Evolutionary conservation across 2,329 filamentous ascomycete genomes (phyloP).

Genomic region (Aspergillus arachidicola): DNA sequence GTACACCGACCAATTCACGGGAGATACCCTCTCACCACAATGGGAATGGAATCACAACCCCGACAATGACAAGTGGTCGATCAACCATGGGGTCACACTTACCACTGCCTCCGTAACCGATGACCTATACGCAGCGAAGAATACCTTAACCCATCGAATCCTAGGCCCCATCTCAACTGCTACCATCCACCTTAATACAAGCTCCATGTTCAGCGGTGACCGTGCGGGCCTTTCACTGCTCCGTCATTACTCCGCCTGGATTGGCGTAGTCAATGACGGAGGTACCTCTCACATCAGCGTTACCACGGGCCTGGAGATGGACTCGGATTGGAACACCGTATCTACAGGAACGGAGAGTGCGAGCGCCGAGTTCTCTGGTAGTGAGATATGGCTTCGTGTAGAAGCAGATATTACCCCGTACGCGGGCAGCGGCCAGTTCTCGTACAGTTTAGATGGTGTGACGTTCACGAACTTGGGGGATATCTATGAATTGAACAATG

Average conservation of each 20-base stretch:
- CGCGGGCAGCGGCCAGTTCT: constrained; percentile 30
- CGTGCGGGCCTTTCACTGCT: constrained; percentile 56
- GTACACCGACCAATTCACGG: constrained; percentile 52
- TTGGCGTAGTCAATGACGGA: constrained; percentile 51
- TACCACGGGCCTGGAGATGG: constrained; percentile 42
- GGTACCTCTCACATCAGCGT: constrained; percentile 34
- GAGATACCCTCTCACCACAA: constrained; percentile 43
- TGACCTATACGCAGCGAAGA: constrained; percentile 50
- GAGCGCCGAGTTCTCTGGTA: constrained; percentile 15
- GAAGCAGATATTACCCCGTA: not conserved
- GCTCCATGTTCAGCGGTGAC: constrained; percentile 54
- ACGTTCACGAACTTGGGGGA: constrained; percentile 40
- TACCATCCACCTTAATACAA: constrained; percentile 55
- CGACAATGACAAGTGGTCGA: constrained; percentile 49
- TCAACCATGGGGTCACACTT: constrained; percentile 52
- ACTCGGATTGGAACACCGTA: constrained; percentile 6
- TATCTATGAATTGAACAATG: constrained; percentile 41
- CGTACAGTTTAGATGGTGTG: constrained; percentile 50
- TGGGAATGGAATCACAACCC: constrained; percentile 69
- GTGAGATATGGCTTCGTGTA: not conserved
- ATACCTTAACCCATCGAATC: constrained; percentile 48
- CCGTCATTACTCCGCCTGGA: constrained; percentile 54
- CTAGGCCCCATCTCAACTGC: constrained; percentile 42
- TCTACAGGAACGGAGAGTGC: constrained; percentile 17
- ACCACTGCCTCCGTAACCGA: constrained; percentile 55